Conservation (phyloP, 2,329 filamentous ascomycete genomes). For the Verticillium zaregamsianum region DNA sequence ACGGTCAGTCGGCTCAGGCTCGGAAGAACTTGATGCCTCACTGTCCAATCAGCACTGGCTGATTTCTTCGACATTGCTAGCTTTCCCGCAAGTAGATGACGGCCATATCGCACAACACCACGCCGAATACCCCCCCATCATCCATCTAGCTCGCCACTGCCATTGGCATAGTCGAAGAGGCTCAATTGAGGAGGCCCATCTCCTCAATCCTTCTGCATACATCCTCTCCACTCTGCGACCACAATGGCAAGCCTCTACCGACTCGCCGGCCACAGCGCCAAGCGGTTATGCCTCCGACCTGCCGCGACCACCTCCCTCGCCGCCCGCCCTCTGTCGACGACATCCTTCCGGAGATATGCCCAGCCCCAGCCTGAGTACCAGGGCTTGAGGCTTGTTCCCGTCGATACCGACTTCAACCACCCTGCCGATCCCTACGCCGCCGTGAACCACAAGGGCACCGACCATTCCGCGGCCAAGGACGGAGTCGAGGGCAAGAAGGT, state of each 20-base stretch:
- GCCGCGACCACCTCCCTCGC: constrained; percentile 25
- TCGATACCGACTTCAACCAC: constrained; percentile 58
- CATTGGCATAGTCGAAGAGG: constrained; percentile 14
- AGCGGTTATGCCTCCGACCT: constrained; percentile 57
- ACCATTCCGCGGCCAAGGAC: constrained; percentile 42
- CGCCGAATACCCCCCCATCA: constrained; percentile 12
- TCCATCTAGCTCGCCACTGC: constrained; percentile 10
- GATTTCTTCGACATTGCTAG: constrained; percentile 8
- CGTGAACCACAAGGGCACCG: constrained; percentile 24
- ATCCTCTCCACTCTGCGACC: constrained; percentile 22
- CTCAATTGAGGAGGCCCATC: constrained; percentile 15
- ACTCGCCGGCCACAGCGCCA: constrained; percentile 67
- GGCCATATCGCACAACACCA: constrained; percentile 11
- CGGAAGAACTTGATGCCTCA: background rate
- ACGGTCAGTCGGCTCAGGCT: background rate
- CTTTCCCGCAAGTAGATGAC: constrained; percentile 10
- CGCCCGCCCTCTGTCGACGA: constrained; percentile 62
- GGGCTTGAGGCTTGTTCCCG: constrained; percentile 60
- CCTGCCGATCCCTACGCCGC: constrained; percentile 46
- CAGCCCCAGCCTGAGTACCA: constrained; percentile 42
- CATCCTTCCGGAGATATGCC: constrained; percentile 59
- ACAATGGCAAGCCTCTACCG: constrained; percentile 68
- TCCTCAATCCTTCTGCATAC: constrained; percentile 20
- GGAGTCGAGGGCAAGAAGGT: constrained; percentile 70
- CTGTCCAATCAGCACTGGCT: constrained; percentile 10